Evolutionary conservation across 2,329 filamentous ascomycete species (phyloP), one percentile per base, ranked within the genome.

Genomic region (Colletotrichum viniferum): DNA sequence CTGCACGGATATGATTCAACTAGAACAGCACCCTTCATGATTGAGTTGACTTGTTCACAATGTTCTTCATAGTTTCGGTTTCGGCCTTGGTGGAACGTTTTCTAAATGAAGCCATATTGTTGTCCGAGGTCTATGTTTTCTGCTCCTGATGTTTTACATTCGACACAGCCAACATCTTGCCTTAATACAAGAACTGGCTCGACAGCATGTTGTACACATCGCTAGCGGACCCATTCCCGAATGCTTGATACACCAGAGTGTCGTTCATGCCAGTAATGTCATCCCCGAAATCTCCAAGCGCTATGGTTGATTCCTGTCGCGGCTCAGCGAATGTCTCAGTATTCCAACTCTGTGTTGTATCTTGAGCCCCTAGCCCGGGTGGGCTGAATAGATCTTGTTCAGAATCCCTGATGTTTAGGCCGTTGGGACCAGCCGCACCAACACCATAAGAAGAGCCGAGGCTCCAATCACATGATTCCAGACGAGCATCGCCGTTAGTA

Each of bases 231-330:
- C 79, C 78, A 2, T 36, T 78, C 10, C 80, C 81, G 70, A 82
- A 83, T 2, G 79, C 81, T 71, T 83, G 80, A 52, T 80, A 81
- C 18, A 81, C 75, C 5, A 81, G 62, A 21, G 58, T 79, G 55
- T 81, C 79, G 60, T 80, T 80, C 76, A 81, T 78, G n/a, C 78
- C 72, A 3, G 76, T 76, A 10, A 78, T 52, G 1, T 73, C 76
- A 4, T 80, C 77, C 4, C 76, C 78, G 24, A 79, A 78, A 3
- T 76, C 67, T 10, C 69, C 74, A 4, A 74, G 58, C 6, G 56
- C 76, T 4, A 61, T 2, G 4, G 5, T 6, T 36, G 10, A 8
- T 14, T 18, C 24, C 14, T 14, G 9, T n/a, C 26, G 28, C 4
- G 30, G 1, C 6, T 60, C 36, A 10, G 13, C 3, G 14, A 13